These are phyloP conservation scores for Penicillium alfredii DNA, from an alignment of 495 filamentous ascomycete species.

Conservation along the genomic window DNA sequence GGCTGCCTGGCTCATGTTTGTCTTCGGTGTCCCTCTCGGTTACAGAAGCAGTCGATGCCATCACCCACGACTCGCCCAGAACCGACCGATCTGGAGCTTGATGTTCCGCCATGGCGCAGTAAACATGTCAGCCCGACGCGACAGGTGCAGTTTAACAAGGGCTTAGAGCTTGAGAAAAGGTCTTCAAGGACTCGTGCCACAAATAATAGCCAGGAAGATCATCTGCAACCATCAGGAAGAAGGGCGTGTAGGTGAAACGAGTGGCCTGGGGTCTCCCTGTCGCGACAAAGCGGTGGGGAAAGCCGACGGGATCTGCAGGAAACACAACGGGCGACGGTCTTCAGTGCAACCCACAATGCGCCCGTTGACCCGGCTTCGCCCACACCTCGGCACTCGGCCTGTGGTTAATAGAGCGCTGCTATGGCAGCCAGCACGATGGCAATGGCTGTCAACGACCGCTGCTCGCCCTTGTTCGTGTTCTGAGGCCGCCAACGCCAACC, in stretches of 20 bases:
- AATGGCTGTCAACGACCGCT: conserved; percentile 32
- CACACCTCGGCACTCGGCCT: conserved; percentile 10
- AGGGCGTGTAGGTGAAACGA: no score
- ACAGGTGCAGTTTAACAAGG: background rate
- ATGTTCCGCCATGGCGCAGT: conserved; percentile 13
- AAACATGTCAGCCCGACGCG: conserved; percentile 20
- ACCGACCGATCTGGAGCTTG: conserved; percentile 21
- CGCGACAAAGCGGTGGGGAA: conserved; percentile 24
- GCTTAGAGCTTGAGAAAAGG: no score
- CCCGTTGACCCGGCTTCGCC: conserved; percentile 19
- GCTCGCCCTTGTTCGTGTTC: conserved; percentile 35
- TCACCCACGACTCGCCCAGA: conserved; percentile 39
- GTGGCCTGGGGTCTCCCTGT: no score
- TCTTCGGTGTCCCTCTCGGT: conserved; percentile 9
- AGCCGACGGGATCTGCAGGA: conserved; percentile 12
- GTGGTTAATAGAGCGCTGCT: conserved; percentile 1
- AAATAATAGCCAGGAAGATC: no score
- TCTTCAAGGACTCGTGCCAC: no score
- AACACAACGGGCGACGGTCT: conserved; percentile 7
- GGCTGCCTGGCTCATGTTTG: conserved; percentile 1
- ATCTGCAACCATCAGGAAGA: no score
- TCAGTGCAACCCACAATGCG: conserved; percentile 25
- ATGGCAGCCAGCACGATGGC: conserved; percentile 10
- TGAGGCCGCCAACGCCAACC: conserved; percentile 21
- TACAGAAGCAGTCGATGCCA: conserved; percentile 19